These are phyloP conservation scores for Seminavis robusta DNA, from an alignment of 108 stramenopile species.

Conservation along the genomic window DNA sequence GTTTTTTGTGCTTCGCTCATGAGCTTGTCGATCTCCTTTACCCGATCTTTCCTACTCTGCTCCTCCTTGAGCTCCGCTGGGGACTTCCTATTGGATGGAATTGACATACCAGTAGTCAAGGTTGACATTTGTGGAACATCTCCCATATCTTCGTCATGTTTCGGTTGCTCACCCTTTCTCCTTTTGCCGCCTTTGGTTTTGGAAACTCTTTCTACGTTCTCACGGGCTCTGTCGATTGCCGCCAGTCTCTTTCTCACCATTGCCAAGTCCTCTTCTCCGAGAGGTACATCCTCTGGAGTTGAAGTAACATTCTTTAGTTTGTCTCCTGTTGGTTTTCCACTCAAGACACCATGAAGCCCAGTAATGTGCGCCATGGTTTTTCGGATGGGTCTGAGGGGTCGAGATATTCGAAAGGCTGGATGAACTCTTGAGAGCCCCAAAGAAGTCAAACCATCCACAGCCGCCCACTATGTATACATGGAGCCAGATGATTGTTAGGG, in stretches of 20 bases:
- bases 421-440: too few species aligned
- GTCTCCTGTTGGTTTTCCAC: constrained; percentile 49
- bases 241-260: constrained; percentile 25
- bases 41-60: constrained; percentile 45
- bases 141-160: not conserved
- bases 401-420: too few species aligned
- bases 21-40: constrained; percentile 72
- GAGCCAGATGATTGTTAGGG: too few species aligned
- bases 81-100: too few species aligned
- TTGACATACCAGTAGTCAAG: too few species aligned
- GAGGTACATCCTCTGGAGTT: not conserved
- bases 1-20: constrained; percentile 48
- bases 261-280: constrained; percentile 5
- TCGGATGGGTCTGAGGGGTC: too few species aligned
- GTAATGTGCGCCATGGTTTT: constrained; percentile 63
- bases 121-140: constrained; percentile 6
- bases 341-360: constrained; percentile 79
- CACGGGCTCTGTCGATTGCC: constrained; percentile 35
- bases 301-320: not conserved
- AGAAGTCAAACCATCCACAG: too few species aligned
- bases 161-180: not conserved
- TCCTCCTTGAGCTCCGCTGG: constrained; percentile 30
- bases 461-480: too few species aligned
- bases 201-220: constrained; percentile 10
- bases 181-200: not conserved